Evolutionary conservation across 169 alveolate species (phyloP).

Genomic region (Cryptosporidium meleagridis): DNA sequence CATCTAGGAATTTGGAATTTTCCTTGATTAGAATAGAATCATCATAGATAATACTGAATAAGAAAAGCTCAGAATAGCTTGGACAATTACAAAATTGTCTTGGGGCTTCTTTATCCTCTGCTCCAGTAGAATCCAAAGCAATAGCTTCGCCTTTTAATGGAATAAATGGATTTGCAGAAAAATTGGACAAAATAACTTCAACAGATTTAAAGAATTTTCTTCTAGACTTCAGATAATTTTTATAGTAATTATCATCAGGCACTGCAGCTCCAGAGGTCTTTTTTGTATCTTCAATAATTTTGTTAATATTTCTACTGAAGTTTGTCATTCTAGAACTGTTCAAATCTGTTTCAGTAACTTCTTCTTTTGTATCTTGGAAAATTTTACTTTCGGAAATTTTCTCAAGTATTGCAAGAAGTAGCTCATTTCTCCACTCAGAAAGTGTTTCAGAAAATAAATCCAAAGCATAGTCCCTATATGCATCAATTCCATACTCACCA

Average conservation of each 20-base stretch:
- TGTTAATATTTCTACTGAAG: conserved; percentile 4
- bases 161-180: conserved; percentile 51
- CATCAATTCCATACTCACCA: conserved; percentile 72
- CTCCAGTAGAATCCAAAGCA: neutral
- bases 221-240: conserved; percentile 13
- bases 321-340: conserved; percentile 11
- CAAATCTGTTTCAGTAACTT: neutral
- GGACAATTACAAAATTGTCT: conserved; percentile 46
- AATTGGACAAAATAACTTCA: conserved; percentile 13
- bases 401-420: conserved; percentile 55
- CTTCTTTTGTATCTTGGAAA: conserved; percentile 19
- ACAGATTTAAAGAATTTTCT: conserved; percentile 16
- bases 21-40: conserved; percentile 25
- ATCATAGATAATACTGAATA: conserved; percentile 60
- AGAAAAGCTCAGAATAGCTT: conserved; percentile 36
- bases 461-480: conserved; percentile 51
- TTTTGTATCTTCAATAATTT: conserved; percentile 6
- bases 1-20: neutral
- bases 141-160: conserved; percentile 38
- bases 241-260: neutral
- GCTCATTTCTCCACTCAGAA: conserved; percentile 47
- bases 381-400: conserved; percentile 18
- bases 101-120: neutral
- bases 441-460: conserved; percentile 34
- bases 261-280: neutral